Evolutionary conservation across 179 eudicot species (phyloP), one percentile per base, ranked within the genome.

Genomic region (Corrigiola litoralis): DNA sequence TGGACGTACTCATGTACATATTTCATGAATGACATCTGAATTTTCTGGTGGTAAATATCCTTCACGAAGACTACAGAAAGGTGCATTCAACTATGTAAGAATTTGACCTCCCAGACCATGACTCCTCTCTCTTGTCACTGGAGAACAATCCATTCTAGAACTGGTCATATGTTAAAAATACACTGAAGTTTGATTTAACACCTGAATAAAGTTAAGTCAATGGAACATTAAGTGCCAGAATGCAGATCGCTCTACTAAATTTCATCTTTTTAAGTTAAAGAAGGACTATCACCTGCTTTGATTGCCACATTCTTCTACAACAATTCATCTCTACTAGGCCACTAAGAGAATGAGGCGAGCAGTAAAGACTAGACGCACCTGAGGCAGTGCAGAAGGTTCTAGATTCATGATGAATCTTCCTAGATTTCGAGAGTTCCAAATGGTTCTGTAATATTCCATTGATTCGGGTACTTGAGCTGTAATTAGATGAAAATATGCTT

Each of bases 351-450:
- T n/a, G 58, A 50, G 65, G 67, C 33, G 51, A 62, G 40, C 51
- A 50, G 52, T 31, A 54, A 16, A 61, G 68, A 49, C 73, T 45
- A 59, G 63, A 81, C 89, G 77, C 84, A 89, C 96, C 96, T 89
- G 85, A 44, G 45, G 47, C 74, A 61, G 82, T 52, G 73, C 88
- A 82, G 79, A 77, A 82, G 31, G 81, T 81, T 75, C 90, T 86
- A 86, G 72, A 72, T 46, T 73, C 85, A 61, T 55, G 72, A 69
- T 36, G 71, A 32, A 67, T 52, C 70, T 71, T 81, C 66, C 77
- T 79, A 81, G 67, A 70, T 54, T 79, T 76, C 49, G 79, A 69
- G 77, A 68, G 45, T 69, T 63, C 79, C 76, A 72, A 75, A 70
- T 54, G 75, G 71, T 73, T 82, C 67, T 64, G 82, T 65, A 72